Evolutionary conservation across 2,329 filamentous ascomycete genomes (phyloP).

Genomic region (Plenodomus tracheiphilus): DNA sequence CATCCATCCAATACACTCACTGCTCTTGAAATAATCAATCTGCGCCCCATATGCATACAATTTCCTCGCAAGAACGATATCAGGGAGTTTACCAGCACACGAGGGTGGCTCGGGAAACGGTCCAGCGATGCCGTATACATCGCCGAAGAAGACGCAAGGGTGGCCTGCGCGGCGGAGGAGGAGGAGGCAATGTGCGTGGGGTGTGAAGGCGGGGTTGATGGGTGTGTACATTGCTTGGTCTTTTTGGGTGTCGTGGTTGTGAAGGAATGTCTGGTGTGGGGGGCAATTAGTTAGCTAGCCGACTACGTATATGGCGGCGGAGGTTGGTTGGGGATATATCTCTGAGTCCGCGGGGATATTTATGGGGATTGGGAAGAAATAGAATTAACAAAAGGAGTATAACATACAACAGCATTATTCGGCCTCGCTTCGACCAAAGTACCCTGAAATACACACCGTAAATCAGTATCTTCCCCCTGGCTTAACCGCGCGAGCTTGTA

Average conservation of each 20-base stretch:
- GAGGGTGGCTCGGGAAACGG: conserved; percentile 54
- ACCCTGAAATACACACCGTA: conserved; percentile 61
- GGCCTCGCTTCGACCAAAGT: conserved; percentile 59
- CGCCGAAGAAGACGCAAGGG: conserved; percentile 69
- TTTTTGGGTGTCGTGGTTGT: conserved; percentile 66
- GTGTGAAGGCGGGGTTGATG: conserved; percentile 66
- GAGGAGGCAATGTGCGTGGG: conserved; percentile 69
- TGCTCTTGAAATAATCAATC: conserved; percentile 61
- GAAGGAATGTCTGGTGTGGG: conserved; percentile 62
- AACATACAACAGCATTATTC: conserved; percentile 59
- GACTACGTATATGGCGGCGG: background rate
- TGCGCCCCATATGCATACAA: conserved; percentile 67
- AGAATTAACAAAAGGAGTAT: too few species aligned
- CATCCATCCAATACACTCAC: conserved; percentile 63
- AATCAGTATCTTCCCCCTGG: conserved; percentile 59
- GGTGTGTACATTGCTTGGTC: conserved; percentile 58
- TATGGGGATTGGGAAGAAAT: too few species aligned
- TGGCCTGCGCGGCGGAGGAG: conserved; percentile 63
- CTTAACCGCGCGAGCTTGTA: conserved; percentile 65
- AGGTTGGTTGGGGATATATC: too few species aligned
- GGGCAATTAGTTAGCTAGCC: background rate
- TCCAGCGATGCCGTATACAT: conserved; percentile 63
- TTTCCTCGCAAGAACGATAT: conserved; percentile 62
- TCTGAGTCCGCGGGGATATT: too few species aligned
- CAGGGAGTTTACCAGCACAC: conserved; percentile 56